Conservation (phyloP, 495 filamentous ascomycete species). For the Emericellopsis terricola region DNA sequence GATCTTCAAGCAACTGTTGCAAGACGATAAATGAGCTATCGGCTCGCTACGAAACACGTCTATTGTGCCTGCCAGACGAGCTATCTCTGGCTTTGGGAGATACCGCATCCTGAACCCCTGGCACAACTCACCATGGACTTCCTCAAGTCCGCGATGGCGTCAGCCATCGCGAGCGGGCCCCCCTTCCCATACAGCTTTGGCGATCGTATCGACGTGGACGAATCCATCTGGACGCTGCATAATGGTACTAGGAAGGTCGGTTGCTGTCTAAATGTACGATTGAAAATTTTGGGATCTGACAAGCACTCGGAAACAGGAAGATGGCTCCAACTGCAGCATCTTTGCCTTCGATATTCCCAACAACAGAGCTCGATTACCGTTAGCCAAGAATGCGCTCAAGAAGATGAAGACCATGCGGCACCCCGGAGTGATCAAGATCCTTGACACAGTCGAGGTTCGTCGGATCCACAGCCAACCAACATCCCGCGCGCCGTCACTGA, state of each 20-base stretch:
- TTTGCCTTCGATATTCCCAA: conserved; percentile 83
- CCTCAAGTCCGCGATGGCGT: conserved; percentile 89
- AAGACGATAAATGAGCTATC: too few species aligned
- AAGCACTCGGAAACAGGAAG: conserved; percentile 40
- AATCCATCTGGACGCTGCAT: conserved; percentile 80
- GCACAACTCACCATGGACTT: conserved; percentile 56
- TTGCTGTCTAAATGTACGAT: neutral
- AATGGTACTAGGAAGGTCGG: conserved; percentile 82
- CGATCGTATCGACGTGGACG: conserved; percentile 72
- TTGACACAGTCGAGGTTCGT: conserved; percentile 86
- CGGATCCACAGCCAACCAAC: too few species aligned
- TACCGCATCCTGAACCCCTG: too few species aligned
- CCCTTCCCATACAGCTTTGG: conserved; percentile 83
- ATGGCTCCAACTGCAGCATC: conserved; percentile 82
- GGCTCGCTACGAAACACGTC: too few species aligned
- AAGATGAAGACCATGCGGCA: conserved; percentile 85
- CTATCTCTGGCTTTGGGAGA: too few species aligned
- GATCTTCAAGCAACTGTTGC: too few species aligned
- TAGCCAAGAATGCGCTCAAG: conserved; percentile 82
- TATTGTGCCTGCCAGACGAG: too few species aligned
- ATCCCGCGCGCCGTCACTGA: too few species aligned
- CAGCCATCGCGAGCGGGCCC: conserved; percentile 87
- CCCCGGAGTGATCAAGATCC: conserved; percentile 79
- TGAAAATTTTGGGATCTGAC: neutral
- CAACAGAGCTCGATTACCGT: conserved; percentile 60